Evolutionary conservation across 495 filamentous ascomycete genomes (phyloP), one percentile per base, ranked within the genome.

Genomic region (Trypethelium eluteriae): DNA sequence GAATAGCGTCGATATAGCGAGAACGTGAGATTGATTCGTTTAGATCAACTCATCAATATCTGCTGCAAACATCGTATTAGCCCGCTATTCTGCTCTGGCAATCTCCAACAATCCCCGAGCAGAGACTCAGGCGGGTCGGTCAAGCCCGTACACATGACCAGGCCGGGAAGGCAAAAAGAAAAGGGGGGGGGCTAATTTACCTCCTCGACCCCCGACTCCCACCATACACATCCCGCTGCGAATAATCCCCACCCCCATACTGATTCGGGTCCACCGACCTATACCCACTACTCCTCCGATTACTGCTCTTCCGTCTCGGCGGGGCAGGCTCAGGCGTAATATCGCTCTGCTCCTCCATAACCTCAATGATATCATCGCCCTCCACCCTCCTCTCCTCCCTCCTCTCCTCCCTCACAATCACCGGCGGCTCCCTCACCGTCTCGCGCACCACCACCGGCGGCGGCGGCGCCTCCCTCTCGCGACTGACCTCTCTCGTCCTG

Each of bases 321-420:
- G 76, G 66, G 41, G 68, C 25, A 25, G 25, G 66, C 38, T 39
- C 61, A 10, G 62, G 56, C 38, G 44, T 64, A 36, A 76, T 68
- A 18, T 71, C 70, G 11, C 71, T 72, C 36, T 75, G 70, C 72
- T 79, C 77, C 70, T 79, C 77, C 36, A 77, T 76, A 18, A 79
- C 77, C 74, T 78, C 77, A 18, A 79, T 75, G 61, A 77, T 71
- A 68, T 79, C 76, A 70, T 79, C 76, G n/a, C 75, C 75, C 4
- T 74, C 73, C 35, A 78, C 76, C 41, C 76, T 62, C 62, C 70
- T 25, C 69, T 71, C 71, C 36, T 39, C 44, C 7, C 63, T 53
- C 49, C 61, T 57, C 39, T 9, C 39, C 46, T 74, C 71, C 6
- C 71, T 67, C 39, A 74, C 67, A 61, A 73, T 68, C 39, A 72